A percentile compares a stretch with the other conserved stretches of the same genome.
phyloP scores from a whole-genome alignment of 371 early-diverging fungal species.

The Actinomortierella wolfii region DNA sequence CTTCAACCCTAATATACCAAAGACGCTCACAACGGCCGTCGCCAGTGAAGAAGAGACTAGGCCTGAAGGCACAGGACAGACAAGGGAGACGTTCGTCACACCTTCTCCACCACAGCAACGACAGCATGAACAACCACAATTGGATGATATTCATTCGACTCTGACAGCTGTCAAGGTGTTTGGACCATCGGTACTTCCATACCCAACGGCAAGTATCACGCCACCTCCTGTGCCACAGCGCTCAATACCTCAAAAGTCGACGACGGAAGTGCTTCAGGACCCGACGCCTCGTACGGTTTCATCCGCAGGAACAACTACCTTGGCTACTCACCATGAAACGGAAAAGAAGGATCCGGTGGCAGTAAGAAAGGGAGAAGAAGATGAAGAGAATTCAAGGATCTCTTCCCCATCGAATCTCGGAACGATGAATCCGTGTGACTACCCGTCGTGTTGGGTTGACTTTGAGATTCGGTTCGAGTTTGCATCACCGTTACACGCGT shows the following conservation, averaged over 20 bases:
- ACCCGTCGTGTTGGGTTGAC: slow-evolving; percentile 67
- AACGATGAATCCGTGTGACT: slow-evolving; percentile 47
- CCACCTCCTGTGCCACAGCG: no score
- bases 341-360: no score
- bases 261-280: no score
- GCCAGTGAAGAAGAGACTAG: slow-evolving; percentile 24
- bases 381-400: no score
- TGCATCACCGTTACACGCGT: slow-evolving; percentile 75
- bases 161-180: slow-evolving; percentile 9
- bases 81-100: not conserved
- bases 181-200: no score
- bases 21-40: slow-evolving; percentile 21
- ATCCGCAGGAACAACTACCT: slow-evolving; percentile 2
- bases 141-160: not conserved
- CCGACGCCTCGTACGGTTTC: slow-evolving; percentile 2
- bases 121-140: not conserved
- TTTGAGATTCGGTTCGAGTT: slow-evolving; percentile 83
- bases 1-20: slow-evolving; percentile 59
- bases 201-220: no score
- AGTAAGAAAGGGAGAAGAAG: no score
- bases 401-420: slow-evolving; percentile 30
- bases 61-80: not conserved
- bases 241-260: no score
- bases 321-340: no score
- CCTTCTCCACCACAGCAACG: not conserved